Percentiles rank a stretch among this genome's conserved stretches.
phyloP scores from a whole-genome alignment of 306 rosid genomes.

The Castanospermum australe region DNA sequence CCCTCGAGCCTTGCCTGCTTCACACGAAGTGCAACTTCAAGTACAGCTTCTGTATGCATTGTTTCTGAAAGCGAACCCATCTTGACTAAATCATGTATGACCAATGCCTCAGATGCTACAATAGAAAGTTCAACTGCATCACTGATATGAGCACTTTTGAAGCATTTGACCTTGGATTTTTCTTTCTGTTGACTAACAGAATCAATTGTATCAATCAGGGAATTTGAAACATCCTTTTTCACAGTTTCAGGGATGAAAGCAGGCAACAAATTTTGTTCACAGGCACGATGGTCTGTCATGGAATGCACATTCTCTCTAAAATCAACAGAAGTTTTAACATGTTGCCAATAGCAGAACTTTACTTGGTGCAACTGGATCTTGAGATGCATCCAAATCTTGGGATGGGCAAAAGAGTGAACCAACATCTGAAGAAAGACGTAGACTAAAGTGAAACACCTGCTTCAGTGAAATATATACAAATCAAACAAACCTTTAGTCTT shows the following conservation, averaged over 20 bases:
- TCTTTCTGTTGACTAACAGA: slow-evolving; percentile 35
- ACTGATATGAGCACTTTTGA: slow-evolving; percentile 44
- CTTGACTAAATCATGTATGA: slow-evolving; percentile 65
- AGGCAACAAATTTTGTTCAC: slow-evolving; percentile 35
- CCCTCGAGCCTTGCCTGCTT: slow-evolving; percentile 66
- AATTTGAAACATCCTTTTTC: slow-evolving; percentile 30
- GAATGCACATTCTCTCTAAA: slow-evolving; percentile 36
- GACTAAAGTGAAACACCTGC: slow-evolving; percentile 67
- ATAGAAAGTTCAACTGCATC: slow-evolving; percentile 73
- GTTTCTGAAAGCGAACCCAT: slow-evolving; percentile 42
- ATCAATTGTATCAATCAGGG: slow-evolving; percentile 35
- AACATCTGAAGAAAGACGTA: slow-evolving; percentile 64
- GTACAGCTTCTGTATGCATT: slow-evolving; percentile 46
- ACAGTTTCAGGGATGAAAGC: slow-evolving; percentile 30
- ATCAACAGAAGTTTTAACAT: slow-evolving; percentile 37
- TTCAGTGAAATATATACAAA: slow-evolving; percentile 20
- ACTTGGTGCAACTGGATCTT: slow-evolving; percentile 29
- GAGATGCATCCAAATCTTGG: slow-evolving; percentile 49
- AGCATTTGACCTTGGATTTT: slow-evolving; percentile 31
- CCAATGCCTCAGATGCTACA: slow-evolving; percentile 90
- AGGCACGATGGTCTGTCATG: not conserved
- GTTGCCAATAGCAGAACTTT: slow-evolving; percentile 34
- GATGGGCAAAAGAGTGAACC: slow-evolving; percentile 41
- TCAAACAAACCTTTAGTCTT: slow-evolving; percentile 13
- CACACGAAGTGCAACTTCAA: slow-evolving; percentile 78